Conservation (phyloP, 345 rosid genomes). For the Arabidopsis suecica region DNA sequence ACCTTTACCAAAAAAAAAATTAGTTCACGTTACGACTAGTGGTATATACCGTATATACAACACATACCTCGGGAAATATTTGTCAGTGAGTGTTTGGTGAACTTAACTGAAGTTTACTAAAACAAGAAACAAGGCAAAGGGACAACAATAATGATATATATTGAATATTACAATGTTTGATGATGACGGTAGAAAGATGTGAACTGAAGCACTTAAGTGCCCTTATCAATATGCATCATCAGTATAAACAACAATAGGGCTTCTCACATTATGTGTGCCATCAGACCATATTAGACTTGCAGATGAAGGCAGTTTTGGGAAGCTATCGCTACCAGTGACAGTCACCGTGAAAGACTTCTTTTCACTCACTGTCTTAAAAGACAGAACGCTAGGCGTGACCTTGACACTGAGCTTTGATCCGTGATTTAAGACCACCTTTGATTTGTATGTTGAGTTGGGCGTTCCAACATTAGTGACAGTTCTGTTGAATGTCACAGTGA, state of each 20-base stretch:
- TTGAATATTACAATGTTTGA: background rate
- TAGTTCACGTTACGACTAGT: no score
- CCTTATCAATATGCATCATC: background rate
- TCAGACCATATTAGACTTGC: slow-evolving; percentile 42
- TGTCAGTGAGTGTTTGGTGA: background rate
- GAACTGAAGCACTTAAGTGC: background rate
- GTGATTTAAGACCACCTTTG: background rate
- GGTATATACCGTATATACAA: no score
- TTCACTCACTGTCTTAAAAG: slow-evolving; percentile 43
- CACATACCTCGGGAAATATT: no score
- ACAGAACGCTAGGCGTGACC: slow-evolving; percentile 48
- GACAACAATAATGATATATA: background rate
- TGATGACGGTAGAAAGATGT: background rate
- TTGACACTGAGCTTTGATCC: slow-evolving; percentile 16
- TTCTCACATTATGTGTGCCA: slow-evolving; percentile 38
- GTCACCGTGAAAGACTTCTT: slow-evolving; percentile 48
- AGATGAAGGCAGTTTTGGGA: slow-evolving; percentile 1
- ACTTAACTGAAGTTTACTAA: no score
- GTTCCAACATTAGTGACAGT: slow-evolving; percentile 62
- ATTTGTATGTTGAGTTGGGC: slow-evolving; percentile 50
- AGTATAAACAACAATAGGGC: slow-evolving; percentile 36
- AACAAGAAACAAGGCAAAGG: background rate
- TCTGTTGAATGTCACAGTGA: slow-evolving; percentile 42
- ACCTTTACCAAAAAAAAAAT: no score
- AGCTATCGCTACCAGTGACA: slow-evolving; percentile 14